Percentiles rank a stretch among this genome's conserved stretches.
Evolutionary conservation across 306 rosid species (phyloP).

Genomic region (Cucumis hystrix): DNA sequence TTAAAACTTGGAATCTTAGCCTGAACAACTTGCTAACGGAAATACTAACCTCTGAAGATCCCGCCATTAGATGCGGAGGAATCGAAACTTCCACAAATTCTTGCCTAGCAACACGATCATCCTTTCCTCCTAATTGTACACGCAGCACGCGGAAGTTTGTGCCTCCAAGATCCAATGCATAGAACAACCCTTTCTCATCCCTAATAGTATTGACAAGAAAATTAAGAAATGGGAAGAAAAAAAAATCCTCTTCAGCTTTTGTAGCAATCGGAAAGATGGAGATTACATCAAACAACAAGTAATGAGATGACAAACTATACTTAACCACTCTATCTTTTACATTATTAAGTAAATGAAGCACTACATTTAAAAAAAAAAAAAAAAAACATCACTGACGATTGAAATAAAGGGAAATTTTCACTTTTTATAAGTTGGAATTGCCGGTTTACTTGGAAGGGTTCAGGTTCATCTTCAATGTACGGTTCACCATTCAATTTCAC

Average conservation of each 20-base stretch:
- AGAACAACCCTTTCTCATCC: constrained; percentile 77
- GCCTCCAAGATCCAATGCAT: constrained; percentile 97
- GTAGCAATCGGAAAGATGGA: not conserved
- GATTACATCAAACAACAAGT: not conserved
- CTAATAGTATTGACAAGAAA: constrained; percentile 22
- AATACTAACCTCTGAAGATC: constrained; percentile 67
- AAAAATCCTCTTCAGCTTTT: not conserved
- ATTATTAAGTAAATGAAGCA: not conserved
- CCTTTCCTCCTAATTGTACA: constrained; percentile 79
- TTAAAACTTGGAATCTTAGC: not conserved
- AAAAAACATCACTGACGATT: not conserved
- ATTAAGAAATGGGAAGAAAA: not conserved
- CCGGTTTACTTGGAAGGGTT: not conserved
- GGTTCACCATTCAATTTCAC: not conserved
- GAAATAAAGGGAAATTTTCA: not conserved
- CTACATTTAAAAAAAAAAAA: not conserved
- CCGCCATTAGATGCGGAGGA: constrained; percentile 85
- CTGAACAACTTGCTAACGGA: constrained; percentile 9
- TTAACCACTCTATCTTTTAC: not conserved
- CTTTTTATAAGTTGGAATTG: not conserved
- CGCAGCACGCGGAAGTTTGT: constrained; percentile 91
- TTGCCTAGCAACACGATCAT: constrained; percentile 32
- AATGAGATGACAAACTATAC: not conserved
- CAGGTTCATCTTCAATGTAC: not conserved
- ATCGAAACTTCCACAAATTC: constrained; percentile 77